Conservation (phyloP, 768 basidiomycete species). For the Lanmaoa pseudosensibilis region DNA sequence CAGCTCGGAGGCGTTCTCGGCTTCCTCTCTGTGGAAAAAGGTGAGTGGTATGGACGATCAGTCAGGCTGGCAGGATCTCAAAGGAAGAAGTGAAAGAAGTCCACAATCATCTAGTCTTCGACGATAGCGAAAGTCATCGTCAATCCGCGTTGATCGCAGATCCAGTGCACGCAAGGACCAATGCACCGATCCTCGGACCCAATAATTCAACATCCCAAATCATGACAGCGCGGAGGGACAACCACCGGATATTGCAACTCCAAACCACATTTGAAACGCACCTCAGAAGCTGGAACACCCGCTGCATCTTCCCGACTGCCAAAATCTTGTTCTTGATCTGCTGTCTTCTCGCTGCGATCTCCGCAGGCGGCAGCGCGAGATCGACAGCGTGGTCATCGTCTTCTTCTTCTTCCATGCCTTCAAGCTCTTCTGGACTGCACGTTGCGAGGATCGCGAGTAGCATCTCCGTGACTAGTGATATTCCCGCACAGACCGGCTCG, state of each 20-base stretch:
- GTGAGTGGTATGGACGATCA: neutral
- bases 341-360: slow-evolving; percentile 56
- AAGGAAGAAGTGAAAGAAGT: neutral
- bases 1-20: slow-evolving; percentile 76
- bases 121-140: neutral
- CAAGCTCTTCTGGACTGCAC: slow-evolving; percentile 91
- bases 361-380: slow-evolving; percentile 37
- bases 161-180: neutral
- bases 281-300: slow-evolving; percentile 88
- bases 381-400: slow-evolving; percentile 30
- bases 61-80: neutral
- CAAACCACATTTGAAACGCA: slow-evolving; percentile 37
- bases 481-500: neutral
- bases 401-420: slow-evolving; percentile 55
- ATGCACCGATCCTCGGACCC: neutral
- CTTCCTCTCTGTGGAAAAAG: slow-evolving; percentile 57
- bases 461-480: slow-evolving; percentile 87
- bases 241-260: neutral
- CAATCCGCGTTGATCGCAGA: neutral
- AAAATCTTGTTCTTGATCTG: slow-evolving; percentile 93
- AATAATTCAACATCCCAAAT: neutral
- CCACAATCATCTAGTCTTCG: neutral
- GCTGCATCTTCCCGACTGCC: slow-evolving; percentile 88
- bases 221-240: neutral
- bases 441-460: slow-evolving; percentile 90